phyloP scores from a whole-genome alignment of 331 rosid species.

The Erythrophleum ivorense region DNA sequence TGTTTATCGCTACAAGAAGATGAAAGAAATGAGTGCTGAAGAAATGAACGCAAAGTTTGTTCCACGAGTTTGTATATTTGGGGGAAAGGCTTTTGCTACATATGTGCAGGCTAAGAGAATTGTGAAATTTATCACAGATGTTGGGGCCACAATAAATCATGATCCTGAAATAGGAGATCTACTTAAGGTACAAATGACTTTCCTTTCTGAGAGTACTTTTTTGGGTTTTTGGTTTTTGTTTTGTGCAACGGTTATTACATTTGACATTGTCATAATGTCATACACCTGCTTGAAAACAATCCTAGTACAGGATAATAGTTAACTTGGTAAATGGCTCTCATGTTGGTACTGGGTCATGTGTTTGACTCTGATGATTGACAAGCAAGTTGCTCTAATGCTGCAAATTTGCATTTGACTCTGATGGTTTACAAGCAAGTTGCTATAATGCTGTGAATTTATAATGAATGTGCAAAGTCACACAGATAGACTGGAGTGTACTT shows the following conservation, averaged over 20 bases:
- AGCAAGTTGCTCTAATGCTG: slow-evolving; percentile 35
- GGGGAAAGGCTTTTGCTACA: slow-evolving; percentile 96
- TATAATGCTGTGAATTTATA: slow-evolving; percentile 13
- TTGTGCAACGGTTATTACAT: neutral
- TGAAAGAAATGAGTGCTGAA: slow-evolving; percentile 87
- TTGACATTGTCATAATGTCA: neutral
- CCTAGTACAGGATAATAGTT: neutral
- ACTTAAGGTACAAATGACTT: slow-evolving; percentile 69
- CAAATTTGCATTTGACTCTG: neutral
- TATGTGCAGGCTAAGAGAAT: slow-evolving; percentile 98
- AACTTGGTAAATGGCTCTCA: slow-evolving; percentile 2
- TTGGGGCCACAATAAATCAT: slow-evolving; percentile 80
- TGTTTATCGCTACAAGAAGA: slow-evolving; percentile 93
- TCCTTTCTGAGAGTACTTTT: slow-evolving; percentile 26
- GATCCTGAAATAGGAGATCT: slow-evolving; percentile 98
- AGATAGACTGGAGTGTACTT: neutral
- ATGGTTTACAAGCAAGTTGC: slow-evolving; percentile 37
- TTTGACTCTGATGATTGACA: slow-evolving; percentile 11
- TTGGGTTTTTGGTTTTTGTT: neutral
- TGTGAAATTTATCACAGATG: slow-evolving; percentile 95
- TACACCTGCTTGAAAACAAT: neutral
- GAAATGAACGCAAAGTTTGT: slow-evolving; percentile 74
- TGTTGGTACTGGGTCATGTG: slow-evolving; percentile 7
- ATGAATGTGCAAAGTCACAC: slow-evolving; percentile 2
- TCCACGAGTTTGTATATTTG: slow-evolving; percentile 97